Base-by-base conservation (phyloP, 140 eudicot species). In the Oenanthe javanica region DNA sequence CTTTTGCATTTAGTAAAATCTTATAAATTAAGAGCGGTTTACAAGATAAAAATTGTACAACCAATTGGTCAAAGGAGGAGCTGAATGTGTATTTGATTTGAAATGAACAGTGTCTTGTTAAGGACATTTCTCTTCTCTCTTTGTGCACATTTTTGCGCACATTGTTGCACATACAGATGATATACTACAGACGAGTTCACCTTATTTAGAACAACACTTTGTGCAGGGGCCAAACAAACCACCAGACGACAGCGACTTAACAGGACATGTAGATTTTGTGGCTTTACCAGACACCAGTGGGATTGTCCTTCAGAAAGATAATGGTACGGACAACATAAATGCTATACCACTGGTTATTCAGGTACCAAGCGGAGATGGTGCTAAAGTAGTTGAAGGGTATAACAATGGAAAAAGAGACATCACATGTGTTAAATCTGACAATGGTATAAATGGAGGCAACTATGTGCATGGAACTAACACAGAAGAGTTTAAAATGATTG, bases 201-300 rank as follows among this genome's bases (percentile, higher is more conserved):
- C 3, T 67, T 27, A 31, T 11, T 31, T 27, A 25, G 3, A 67
- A 36, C 7, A 67, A 9, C 46, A 67, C n/a, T 36, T 67, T 31
- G 74, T 15, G 18, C 74, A 67, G 74, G 46, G 9, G 21, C 78
- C 38, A 47, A 31, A 47, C 6, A 46, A 74, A 45, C n/a, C 14
- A 2, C 10, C 43, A 74, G 36, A 74, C 0, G 3, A 47, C 10
- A 45, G 18, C 19, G 18, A 47, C 21, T 27, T 15, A 4, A 47
- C 51, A 46, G 23, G 70, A 63, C 57, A 75, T 49, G 79, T n/a
- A 25, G 14, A 25, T 3, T 36, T 31, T 75, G 46, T 49, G 78
- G 63, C 31, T 75, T 47, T 75, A 75, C 21, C 57, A 45, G 77
- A 69, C 75, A 69, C 19, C 75, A 69, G 66, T 57, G 66, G 31